phyloP scores from a whole-genome alignment of 257 asterid genomes.

The Verbena officinalis region DNA sequence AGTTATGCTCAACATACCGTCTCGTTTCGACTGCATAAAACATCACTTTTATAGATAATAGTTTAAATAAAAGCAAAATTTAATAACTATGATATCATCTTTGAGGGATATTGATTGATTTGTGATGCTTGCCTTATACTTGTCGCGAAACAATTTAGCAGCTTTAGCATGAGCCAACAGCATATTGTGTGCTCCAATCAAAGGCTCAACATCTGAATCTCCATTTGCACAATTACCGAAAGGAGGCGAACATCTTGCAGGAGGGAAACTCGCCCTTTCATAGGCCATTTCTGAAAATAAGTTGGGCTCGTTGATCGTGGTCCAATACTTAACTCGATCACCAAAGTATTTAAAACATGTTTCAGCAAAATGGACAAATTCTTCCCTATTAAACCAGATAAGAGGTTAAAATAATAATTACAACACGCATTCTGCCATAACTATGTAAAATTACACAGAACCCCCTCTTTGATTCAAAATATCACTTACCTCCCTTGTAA shows the following conservation, averaged over 20 bases:
- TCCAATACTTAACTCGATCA: constrained; percentile 73
- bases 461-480: too few relatives aligned
- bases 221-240: constrained; percentile 71
- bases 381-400: constrained; percentile 52
- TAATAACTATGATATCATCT: too few relatives aligned
- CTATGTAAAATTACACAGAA: too few relatives aligned
- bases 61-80: too few relatives aligned
- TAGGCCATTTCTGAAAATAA: constrained; percentile 50
- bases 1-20: constrained; percentile 62
- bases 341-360: constrained; percentile 60
- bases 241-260: constrained; percentile 73
- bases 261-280: constrained; percentile 51
- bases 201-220: constrained; percentile 78
- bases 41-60: neutral
- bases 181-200: constrained; percentile 61
- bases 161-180: constrained; percentile 78
- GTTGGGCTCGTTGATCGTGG: constrained; percentile 69
- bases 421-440: too few relatives aligned
- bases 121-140: constrained; percentile 56
- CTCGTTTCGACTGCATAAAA: constrained; percentile 46
- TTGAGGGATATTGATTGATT: neutral
- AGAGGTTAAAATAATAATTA: neutral
- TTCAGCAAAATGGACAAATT: constrained; percentile 56
- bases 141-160: constrained; percentile 56
- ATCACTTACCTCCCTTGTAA: too few relatives aligned